Percentiles rank a stretch among this genome's conserved stretches.
Conservation (phyloP, 176 grass and related monocot species). For the Zoysia pacifica region DNA sequence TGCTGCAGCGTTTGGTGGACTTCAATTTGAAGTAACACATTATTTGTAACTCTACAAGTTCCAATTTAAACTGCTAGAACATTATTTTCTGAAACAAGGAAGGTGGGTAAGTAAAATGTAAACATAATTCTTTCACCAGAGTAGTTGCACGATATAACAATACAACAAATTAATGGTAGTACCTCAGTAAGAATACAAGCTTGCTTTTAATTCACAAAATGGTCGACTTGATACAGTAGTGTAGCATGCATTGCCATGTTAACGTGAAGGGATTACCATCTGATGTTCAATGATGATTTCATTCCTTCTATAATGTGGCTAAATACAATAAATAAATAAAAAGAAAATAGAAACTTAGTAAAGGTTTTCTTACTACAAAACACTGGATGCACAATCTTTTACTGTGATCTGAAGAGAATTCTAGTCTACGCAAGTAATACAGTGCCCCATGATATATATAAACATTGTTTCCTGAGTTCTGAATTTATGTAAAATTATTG, state of each 20-base stretch:
- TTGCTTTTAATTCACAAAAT: background rate
- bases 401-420: background rate
- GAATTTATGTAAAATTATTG: background rate
- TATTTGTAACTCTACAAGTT: background rate
- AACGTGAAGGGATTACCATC: background rate
- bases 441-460: background rate
- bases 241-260: background rate
- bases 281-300: background rate
- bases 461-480: background rate
- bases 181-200: background rate
- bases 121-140: background rate
- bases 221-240: background rate
- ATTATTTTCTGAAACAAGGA: background rate
- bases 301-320: background rate
- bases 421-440: slow-evolving; percentile 1
- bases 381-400: background rate
- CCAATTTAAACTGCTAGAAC: background rate
- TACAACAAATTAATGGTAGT: slow-evolving; percentile 15
- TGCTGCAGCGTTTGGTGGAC: background rate
- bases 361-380: background rate
- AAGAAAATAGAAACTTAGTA: background rate
- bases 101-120: background rate
- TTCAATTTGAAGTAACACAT: background rate
- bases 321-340: background rate
- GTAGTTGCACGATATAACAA: background rate